Percentiles rank a stretch among this genome's conserved stretches.
Conservation (phyloP, 768 basidiomycete species). For the Mycena rebaudengoi region DNA sequence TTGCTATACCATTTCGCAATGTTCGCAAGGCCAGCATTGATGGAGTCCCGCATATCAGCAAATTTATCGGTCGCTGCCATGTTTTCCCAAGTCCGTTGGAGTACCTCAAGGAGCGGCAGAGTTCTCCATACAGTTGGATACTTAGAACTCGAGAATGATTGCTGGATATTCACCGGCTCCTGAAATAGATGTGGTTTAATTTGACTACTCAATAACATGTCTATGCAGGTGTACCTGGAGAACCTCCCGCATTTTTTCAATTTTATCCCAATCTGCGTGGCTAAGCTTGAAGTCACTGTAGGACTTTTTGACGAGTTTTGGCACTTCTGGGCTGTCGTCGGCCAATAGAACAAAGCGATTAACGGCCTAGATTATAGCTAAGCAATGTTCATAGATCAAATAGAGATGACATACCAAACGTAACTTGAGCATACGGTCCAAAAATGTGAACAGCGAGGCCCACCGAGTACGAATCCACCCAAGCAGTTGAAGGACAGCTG, state of each 20-base stretch:
- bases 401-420: conserved; percentile 1
- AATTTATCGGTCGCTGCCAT: conserved; percentile 28
- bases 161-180: conserved; percentile 34
- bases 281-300: conserved; percentile 34
- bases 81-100: conserved; percentile 28
- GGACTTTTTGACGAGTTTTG: conserved; percentile 34
- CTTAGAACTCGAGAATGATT: conserved; percentile 32
- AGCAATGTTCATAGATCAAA: not conserved
- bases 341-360: conserved; percentile 32
- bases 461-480: conserved; percentile 24
- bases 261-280: conserved; percentile 28
- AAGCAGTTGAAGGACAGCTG: conserved; percentile 6
- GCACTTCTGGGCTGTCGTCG: conserved; percentile 32
- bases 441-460: conserved; percentile 21
- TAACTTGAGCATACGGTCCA: conserved; percentile 13
- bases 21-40: conserved; percentile 33
- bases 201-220: conserved; percentile 2
- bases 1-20: conserved; percentile 37
- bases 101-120: conserved; percentile 36
- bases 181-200: conserved; percentile 5
- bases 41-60: conserved; percentile 20
- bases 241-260: conserved; percentile 34
- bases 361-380: conserved; percentile 24
- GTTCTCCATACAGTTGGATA: conserved; percentile 34
- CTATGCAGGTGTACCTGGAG: conserved; percentile 24